Evolutionary conservation across 208 protist species (phyloP).

Genomic region (Trypanosoma conorhini): DNA sequence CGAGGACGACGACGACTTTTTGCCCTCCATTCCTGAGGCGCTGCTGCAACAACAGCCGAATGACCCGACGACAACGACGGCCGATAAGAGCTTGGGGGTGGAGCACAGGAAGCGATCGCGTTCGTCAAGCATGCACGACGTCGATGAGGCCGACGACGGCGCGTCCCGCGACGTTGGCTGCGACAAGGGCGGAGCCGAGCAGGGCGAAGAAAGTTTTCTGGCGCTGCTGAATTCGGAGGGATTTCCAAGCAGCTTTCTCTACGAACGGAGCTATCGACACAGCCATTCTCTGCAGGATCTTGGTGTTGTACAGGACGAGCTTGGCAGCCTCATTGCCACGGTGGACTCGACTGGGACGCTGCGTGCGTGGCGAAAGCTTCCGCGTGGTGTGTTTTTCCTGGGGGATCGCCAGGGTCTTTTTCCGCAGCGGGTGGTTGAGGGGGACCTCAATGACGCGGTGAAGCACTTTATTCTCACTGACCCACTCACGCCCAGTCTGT

Average conservation of each 20-base stretch:
- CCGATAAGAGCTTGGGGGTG: neutral
- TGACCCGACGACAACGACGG: neutral
- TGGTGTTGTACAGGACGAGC: conserved; percentile 43
- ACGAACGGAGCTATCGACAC: conserved; percentile 71
- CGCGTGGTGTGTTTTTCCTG: conserved; percentile 65
- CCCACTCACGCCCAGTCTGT: conserved; percentile 2
- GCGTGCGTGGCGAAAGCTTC: conserved; percentile 74
- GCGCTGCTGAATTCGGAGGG: conserved; percentile 24
- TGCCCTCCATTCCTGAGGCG: conserved; percentile 43
- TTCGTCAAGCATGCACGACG: conserved; percentile 1
- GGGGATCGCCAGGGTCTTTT: conserved; percentile 54
- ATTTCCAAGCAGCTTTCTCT: conserved; percentile 45
- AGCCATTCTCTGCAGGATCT: conserved; percentile 40
- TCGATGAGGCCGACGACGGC: neutral
- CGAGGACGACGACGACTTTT: conserved; percentile 66
- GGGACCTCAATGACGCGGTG: neutral
- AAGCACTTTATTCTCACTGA: conserved; percentile 19
- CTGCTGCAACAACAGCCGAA: neutral
- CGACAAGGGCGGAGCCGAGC: neutral
- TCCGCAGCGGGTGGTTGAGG: neutral
- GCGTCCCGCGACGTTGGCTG: neutral
- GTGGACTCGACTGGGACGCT: conserved; percentile 51
- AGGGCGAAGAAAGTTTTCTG: conserved; percentile 2
- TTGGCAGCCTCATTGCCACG: conserved; percentile 51
- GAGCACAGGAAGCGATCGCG: conserved; percentile 11